phyloP scores from a whole-genome alignment of 1,284 basidiomycete species.

The Boletus putidus region DNA sequence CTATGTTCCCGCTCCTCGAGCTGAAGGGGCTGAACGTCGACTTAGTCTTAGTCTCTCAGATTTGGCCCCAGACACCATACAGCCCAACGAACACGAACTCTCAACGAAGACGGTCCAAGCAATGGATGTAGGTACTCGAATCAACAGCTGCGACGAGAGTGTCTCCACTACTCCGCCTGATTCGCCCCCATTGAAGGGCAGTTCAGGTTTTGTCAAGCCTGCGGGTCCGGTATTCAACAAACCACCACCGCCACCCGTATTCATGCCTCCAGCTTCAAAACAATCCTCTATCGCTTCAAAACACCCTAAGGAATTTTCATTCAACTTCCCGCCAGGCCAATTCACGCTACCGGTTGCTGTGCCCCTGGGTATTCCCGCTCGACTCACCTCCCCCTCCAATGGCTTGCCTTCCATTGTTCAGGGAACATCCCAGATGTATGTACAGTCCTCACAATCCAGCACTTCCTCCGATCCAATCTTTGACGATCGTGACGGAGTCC shows the following conservation, averaged over 20 bases:
- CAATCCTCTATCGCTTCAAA: constrained; percentile 22
- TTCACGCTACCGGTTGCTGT: constrained; percentile 48
- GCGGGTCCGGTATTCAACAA: constrained; percentile 57
- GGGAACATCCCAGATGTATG: constrained; percentile 42
- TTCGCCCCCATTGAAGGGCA: constrained; percentile 48
- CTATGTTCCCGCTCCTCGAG: not conserved
- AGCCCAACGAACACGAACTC: not conserved
- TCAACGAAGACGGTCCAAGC: not conserved
- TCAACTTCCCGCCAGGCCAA: constrained; percentile 38
- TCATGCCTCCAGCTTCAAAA: constrained; percentile 45
- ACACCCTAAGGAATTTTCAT: constrained; percentile 29
- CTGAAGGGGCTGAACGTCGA: constrained; percentile 12
- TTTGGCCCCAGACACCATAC: constrained; percentile 14
- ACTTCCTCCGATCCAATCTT: constrained; percentile 51
- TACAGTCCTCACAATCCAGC: constrained; percentile 56
- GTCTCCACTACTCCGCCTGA: constrained; percentile 60
- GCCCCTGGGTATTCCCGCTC: constrained; percentile 46
- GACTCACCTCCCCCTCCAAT: constrained; percentile 34
- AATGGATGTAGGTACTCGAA: not conserved
- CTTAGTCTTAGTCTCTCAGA: constrained; percentile 35
- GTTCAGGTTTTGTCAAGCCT: constrained; percentile 39
- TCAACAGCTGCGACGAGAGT: constrained; percentile 30
- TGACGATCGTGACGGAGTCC: constrained; percentile 45
- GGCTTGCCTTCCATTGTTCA: constrained; percentile 21
- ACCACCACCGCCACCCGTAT: constrained; percentile 49